Conservation (phyloP, 1,284 basidiomycete species). For the Fomitopsis pinicola region DNA sequence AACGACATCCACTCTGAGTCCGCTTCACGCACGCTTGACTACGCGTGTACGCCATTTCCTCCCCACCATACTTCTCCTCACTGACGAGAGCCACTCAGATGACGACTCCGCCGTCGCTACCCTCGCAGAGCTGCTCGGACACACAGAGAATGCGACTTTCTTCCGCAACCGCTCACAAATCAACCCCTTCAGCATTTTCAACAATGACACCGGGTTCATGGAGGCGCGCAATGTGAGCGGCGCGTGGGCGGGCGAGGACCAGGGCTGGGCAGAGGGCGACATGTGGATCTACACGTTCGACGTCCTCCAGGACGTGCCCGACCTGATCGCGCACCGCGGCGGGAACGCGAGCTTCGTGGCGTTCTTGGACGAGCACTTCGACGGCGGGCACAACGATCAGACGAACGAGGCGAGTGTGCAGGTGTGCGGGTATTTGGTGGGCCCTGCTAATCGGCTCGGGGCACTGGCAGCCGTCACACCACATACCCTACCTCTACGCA, state of each 20-base stretch:
- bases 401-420: constrained; percentile 62
- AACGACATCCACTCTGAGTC: constrained; percentile 78
- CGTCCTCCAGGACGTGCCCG: constrained; percentile 68
- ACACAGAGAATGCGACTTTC: constrained; percentile 44
- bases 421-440: not conserved
- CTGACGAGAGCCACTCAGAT: constrained; percentile 37
- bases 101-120: constrained; percentile 74
- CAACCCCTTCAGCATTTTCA: constrained; percentile 64
- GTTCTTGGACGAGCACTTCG: constrained; percentile 75
- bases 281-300: constrained; percentile 83
- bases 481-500: constrained; percentile 80
- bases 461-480: constrained; percentile 60
- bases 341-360: constrained; percentile 61
- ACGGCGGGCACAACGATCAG: constrained; percentile 81
- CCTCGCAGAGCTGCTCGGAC: constrained; percentile 51
- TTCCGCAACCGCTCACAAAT: constrained; percentile 53
- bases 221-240: constrained; percentile 71
- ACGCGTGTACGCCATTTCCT: constrained; percentile 53
- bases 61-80: not conserved
- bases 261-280: constrained; percentile 81
- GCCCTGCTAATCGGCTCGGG: not conserved
- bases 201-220: constrained; percentile 74
- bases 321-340: constrained; percentile 60
- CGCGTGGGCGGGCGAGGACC: constrained; percentile 65
- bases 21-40: constrained; percentile 74